Base-by-base conservation (phyloP, 495 filamentous ascomycete genomes). In the Penicillium odoratum region DNA sequence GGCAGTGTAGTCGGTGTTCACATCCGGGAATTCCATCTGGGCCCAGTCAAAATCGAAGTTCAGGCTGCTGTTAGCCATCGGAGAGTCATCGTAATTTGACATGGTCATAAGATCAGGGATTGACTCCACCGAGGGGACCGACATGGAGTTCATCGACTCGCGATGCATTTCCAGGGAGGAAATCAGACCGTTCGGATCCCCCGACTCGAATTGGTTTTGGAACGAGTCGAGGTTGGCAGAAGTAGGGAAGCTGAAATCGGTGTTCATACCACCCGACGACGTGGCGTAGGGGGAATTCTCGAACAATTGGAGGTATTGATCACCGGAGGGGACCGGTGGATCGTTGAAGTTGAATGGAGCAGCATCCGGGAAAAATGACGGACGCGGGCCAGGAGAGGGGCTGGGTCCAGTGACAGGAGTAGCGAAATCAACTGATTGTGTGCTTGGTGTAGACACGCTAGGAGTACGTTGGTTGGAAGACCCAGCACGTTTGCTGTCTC, bases 221-320 rank as follows among this genome's bases (percentile, higher is more conserved):
- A 72, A 84, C 26, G 77, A 74, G 46, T 76, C 78, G 15, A 86
- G 72, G 25, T 76, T 71, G 51, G 79, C 58, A 53, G 79, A 75
- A 21, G 69, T 70, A 7, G 59, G 57, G 49, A 68, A 62, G 33
- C 49, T 59, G 25, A 61, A 46, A 40, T 69, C 62, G 30, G 53
- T 59, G 53, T 47, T 53, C 57, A 67, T 28, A 15, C 50, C 58
- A 10, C 21, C 38, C 1, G 60, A 59, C 0, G 54, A 49, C 48
- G 40, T 51, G 0, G 51, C 29, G 42, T 61, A 64, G 3, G 64
- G 61, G 26, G 59, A 62, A 18, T 33, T 36, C 10, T 67, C 63
- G n/a, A 68, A 60, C 25, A 73, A 62, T 4, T 62, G 51, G 5
- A 60, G 61, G 61, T 66, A 71, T n/a, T 71, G 68, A 3, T 66